Percentiles rank a stretch among this genome's conserved stretches.
phyloP scores from a whole-genome alignment of 23 red algal genomes.

The Pyropia haitanensis region DNA sequence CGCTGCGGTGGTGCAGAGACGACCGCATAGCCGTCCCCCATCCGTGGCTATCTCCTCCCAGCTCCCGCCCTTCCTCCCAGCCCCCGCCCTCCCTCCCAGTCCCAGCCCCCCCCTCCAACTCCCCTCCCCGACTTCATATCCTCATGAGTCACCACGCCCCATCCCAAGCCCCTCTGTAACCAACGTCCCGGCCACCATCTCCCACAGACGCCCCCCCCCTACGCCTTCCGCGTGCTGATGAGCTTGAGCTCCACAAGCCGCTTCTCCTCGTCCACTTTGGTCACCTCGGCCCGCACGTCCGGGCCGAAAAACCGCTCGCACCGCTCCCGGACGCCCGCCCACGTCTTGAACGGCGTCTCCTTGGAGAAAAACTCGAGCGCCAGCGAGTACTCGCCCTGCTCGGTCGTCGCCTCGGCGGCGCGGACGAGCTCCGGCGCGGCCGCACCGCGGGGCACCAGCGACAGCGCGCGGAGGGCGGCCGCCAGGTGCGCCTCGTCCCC shows the following conservation, averaged over 20 bases:
- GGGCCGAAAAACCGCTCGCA: conserved; percentile 89
- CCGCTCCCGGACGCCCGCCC: conserved; percentile 29
- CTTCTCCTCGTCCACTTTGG: conserved; percentile 46
- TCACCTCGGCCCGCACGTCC: conserved; percentile 33
- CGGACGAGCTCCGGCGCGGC: conserved; percentile 43
- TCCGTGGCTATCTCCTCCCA: too few relatives aligned
- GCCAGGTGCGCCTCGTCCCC: conserved; percentile 87
- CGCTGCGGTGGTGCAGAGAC: too few relatives aligned
- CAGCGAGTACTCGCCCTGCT: conserved; percentile 53
- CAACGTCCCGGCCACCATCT: too few relatives aligned
- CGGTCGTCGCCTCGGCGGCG: conserved; percentile 29
- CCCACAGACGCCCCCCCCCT: neutral
- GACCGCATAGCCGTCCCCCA: too few relatives aligned
- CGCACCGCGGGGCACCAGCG: conserved; percentile 70
- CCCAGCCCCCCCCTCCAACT: too few relatives aligned
- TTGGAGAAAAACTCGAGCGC: conserved; percentile 46
- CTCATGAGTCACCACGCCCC: too few relatives aligned
- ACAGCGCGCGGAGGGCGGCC: conserved; percentile 50
- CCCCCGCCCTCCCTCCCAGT: too few relatives aligned
- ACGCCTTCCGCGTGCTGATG: neutral
- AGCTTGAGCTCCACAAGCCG: conserved; percentile 60
- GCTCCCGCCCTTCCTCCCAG: too few relatives aligned
- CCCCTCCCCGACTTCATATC: too few relatives aligned
- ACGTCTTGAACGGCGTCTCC: conserved; percentile 60
- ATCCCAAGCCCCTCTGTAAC: too few relatives aligned